Evolutionary conservation across 805 yeast species (phyloP).

Genomic region (Cyberlindnera meyerae): DNA sequence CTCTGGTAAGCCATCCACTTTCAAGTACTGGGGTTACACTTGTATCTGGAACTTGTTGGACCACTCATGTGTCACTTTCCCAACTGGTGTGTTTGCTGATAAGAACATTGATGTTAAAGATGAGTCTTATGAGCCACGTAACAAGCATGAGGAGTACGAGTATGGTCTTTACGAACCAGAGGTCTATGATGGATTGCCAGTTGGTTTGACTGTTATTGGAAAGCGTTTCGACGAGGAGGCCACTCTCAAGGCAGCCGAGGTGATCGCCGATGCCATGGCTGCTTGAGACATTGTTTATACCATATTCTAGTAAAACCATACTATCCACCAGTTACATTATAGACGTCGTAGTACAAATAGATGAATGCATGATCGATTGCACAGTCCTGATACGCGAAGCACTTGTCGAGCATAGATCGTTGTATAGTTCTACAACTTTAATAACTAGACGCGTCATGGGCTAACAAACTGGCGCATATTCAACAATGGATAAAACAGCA

Average conservation of each 20-base stretch:
- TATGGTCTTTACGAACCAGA: conserved; percentile 32
- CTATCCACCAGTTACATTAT: too few relatives aligned
- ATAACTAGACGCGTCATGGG: too few relatives aligned
- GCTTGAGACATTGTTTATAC: too few relatives aligned
- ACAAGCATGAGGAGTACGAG: conserved; percentile 31
- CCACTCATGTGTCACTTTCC: conserved; percentile 60
- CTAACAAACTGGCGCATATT: too few relatives aligned
- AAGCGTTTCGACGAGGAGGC: conserved; percentile 47
- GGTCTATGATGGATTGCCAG: conserved; percentile 50
- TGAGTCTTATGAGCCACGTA: conserved; percentile 17
- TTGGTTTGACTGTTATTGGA: conserved; percentile 46
- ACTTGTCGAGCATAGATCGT: too few relatives aligned
- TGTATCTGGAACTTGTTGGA: conserved; percentile 69
- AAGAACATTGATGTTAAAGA: conserved; percentile 43
- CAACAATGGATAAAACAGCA: too few relatives aligned
- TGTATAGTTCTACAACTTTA: too few relatives aligned
- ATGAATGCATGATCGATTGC: too few relatives aligned
- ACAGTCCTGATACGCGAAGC: too few relatives aligned
- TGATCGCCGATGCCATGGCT: conserved; percentile 24
- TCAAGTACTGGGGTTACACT: conserved; percentile 79
- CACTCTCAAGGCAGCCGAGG: conserved; percentile 40
- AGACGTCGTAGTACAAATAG: too few relatives aligned
- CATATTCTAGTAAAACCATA: too few relatives aligned
- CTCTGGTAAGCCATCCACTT: conserved; percentile 61
- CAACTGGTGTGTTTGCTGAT: conserved; percentile 39